Evolutionary conservation across 257 asterid species (phyloP), one percentile per base, ranked within the genome.

Genomic region (Salvia hispanica): DNA sequence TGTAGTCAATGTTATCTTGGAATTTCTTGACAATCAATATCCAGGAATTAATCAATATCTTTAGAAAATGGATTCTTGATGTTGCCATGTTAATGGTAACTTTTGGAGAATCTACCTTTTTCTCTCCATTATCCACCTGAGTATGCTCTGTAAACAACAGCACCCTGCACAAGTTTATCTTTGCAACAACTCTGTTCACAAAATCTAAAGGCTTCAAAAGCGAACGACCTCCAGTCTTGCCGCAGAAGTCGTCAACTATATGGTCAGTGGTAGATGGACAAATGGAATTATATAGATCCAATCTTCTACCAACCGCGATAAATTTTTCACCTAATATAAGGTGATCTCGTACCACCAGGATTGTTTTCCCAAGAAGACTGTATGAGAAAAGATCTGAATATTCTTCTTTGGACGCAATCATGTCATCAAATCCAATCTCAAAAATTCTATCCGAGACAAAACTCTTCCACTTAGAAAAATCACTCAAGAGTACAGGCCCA

Each of bases 351-450:
- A 75, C 68, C 85, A 86, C 71, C 65, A 67, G 72, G 59, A 86
- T 77, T 59, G 94, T 83, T 82, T 74, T 83, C 18, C 88, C 93
- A 39, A 92, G 93, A 79, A 83, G 90, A 81, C 92, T 88, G 60
- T 69, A 67, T 2, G 84, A 80, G 76, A 92, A 64, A 75, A 82
- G 62, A 80, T 80, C 64, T 28, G 55, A 58, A 75, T 77, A 76
- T 58, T 82, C 88, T 80, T 82, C 87, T 65, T 58, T 54, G 34
- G 90, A 79, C 31, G 74, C 70, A 67, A 79, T 81, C 78, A 66
- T 58, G 44, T 75, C 82, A 72, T 76, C 74, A 72, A 64, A 56
- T 74, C 78, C 82, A 28, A 84, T 67, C 74, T 72, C 77, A 78
- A 82, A 88, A 39, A 76, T 71, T 70, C 66, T 68, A 58, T 80